These are phyloP conservation scores for Metschnikowia dekortorum DNA, from an alignment of 805 yeast genomes.

Conservation along the genomic window DNA sequence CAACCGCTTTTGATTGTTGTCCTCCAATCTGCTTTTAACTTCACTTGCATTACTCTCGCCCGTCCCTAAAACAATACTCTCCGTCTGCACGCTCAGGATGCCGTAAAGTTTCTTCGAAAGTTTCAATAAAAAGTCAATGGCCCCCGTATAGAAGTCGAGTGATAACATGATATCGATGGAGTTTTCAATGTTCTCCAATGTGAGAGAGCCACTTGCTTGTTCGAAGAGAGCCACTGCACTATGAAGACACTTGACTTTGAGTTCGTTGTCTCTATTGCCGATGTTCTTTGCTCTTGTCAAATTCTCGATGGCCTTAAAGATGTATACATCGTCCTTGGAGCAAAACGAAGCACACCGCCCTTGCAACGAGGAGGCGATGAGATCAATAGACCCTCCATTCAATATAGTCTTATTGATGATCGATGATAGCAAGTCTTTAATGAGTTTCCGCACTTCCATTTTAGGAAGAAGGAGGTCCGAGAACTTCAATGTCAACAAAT, in stretches of 20 bases:
- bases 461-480: conserved; percentile 74
- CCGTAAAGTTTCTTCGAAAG: conserved; percentile 62
- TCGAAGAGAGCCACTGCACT: conserved; percentile 75
- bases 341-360: conserved; percentile 94
- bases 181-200: conserved; percentile 75
- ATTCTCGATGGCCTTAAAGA: conserved; percentile 91
- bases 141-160: conserved; percentile 77
- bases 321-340: conserved; percentile 86
- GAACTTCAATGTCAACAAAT: conserved; percentile 63
- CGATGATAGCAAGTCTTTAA: conserved; percentile 83
- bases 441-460: conserved; percentile 55
- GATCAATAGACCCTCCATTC: conserved; percentile 89
- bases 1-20: conserved; percentile 19
- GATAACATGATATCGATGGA: conserved; percentile 74
- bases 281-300: conserved; percentile 79
- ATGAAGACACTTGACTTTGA: conserved; percentile 58
- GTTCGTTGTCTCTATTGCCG: conserved; percentile 66
- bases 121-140: conserved; percentile 74
- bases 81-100: conserved; percentile 7
- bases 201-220: conserved; percentile 72
- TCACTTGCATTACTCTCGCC: conserved; percentile 7
- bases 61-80: conserved; percentile 2
- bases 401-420: conserved; percentile 84
- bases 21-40: conserved; percentile 8
- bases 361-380: conserved; percentile 81